Evolutionary conservation across 2,329 filamentous ascomycete genomes (phyloP).

Genomic region (Zymoseptoria pseudotritici): DNA sequence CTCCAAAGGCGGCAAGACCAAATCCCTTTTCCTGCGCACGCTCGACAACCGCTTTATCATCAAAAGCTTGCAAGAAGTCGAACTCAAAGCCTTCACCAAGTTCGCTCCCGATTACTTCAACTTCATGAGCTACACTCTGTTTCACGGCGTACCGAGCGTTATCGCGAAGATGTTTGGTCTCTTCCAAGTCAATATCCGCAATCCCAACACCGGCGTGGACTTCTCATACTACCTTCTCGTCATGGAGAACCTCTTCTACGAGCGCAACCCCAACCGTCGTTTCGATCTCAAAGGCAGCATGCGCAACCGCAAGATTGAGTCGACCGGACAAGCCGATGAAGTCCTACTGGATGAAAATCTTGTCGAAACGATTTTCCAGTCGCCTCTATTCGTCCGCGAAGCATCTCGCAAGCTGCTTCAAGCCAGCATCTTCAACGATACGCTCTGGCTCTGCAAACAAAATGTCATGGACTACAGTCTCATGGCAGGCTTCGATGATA

Average conservation of each 20-base stretch:
- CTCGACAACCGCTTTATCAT: constrained; percentile 89
- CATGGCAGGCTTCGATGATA: constrained; percentile 96
- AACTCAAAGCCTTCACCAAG: constrained; percentile 86
- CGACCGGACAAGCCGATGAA: constrained; percentile 91
- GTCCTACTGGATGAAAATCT: constrained; percentile 97
- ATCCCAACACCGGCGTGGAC: constrained; percentile 80
- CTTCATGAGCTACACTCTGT: constrained; percentile 93
- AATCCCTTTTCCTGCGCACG: constrained; percentile 94
- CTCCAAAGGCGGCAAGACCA: constrained; percentile 94
- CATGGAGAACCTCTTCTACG: constrained; percentile 98
- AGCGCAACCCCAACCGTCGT: constrained; percentile 71
- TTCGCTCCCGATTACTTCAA: constrained; percentile 96
- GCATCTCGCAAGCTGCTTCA: constrained; percentile 91
- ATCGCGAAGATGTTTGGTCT: constrained; percentile 99
- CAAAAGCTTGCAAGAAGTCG: constrained; percentile 82
- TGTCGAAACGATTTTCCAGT: constrained; percentile 98
- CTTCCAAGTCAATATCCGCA: constrained; percentile 96
- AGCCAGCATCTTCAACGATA: constrained; percentile 94
- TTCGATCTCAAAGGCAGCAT: constrained; percentile 96
- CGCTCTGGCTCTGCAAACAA: constrained; percentile 84
- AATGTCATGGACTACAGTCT: constrained; percentile 99
- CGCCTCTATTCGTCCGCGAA: constrained; percentile 87
- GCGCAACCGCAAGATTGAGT: constrained; percentile 95
- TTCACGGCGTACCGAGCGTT: constrained; percentile 84
- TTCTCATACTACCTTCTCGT: constrained; percentile 90